Conservation (phyloP, 345 rosid species). For the Populus davidiana region DNA sequence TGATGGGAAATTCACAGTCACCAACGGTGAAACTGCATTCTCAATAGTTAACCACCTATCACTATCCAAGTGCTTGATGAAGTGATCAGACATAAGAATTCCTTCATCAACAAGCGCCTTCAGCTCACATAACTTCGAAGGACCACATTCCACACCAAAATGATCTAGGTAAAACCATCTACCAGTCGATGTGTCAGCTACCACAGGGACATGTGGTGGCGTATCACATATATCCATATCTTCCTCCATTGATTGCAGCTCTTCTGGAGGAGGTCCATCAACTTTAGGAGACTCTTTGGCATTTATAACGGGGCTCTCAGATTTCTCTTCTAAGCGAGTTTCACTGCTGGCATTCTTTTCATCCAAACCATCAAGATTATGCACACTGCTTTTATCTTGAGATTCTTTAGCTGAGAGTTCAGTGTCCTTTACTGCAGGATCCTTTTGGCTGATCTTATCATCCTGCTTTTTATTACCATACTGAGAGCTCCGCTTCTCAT, state of each 20-base stretch:
- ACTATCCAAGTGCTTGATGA: constrained; percentile 75
- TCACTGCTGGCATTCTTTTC: constrained; percentile 48
- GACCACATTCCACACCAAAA: constrained; percentile 80
- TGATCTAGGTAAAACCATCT: constrained; percentile 97
- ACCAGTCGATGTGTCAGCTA: constrained; percentile 58
- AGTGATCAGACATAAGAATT: constrained; percentile 77
- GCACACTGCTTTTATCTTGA: constrained; percentile 43
- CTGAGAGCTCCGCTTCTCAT: constrained; percentile 63
- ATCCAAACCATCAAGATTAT: constrained; percentile 31
- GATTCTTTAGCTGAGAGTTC: constrained; percentile 48
- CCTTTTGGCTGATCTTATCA: constrained; percentile 51
- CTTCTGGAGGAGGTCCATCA: constrained; percentile 55
- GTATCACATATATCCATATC: constrained; percentile 99
- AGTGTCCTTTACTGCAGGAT: constrained; percentile 43
- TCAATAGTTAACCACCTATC: constrained; percentile 96
- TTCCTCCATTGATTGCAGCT: constrained; percentile 94
- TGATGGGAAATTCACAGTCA: constrained; percentile 45
- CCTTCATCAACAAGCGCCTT: constrained; percentile 81
- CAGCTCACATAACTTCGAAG: constrained; percentile 74
- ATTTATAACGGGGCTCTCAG: constrained; percentile 39
- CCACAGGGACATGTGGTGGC: constrained; percentile 74
- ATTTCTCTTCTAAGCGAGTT: constrained; percentile 49
- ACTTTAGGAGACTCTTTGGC: constrained; percentile 44
- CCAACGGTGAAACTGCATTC: constrained; percentile 89
- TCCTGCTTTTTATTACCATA: constrained; percentile 42